These are phyloP conservation scores for Globisporangium nagaii DNA, from an alignment of 352 stramenopile genomes.

Conservation along the genomic window DNA sequence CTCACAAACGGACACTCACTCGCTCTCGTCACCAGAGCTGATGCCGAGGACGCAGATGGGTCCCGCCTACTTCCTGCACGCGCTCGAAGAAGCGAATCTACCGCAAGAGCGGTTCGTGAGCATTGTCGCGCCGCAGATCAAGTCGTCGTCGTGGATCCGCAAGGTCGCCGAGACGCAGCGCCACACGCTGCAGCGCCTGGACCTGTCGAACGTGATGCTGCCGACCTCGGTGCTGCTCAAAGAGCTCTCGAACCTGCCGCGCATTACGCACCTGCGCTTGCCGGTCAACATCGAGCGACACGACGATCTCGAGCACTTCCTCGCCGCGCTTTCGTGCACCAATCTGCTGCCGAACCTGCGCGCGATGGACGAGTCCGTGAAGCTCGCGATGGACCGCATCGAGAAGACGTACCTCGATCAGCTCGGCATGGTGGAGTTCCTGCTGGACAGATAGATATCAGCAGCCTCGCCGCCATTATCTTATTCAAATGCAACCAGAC, in stretches of 20 bases:
- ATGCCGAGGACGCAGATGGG: conserved; percentile 43
- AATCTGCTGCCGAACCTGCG: conserved; percentile 40
- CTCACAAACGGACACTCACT: not conserved
- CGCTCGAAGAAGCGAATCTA: conserved; percentile 42
- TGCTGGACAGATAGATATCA: conserved; percentile 27
- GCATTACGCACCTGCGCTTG: conserved; percentile 57
- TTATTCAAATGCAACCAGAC: no score
- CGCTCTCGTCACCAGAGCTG: conserved; percentile 12
- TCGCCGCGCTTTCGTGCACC: conserved; percentile 53
- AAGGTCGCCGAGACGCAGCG: conserved; percentile 42
- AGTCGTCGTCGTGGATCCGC: conserved; percentile 62
- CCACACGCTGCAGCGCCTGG: conserved; percentile 54
- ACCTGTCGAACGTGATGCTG: conserved; percentile 47
- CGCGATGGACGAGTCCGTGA: conserved; percentile 55
- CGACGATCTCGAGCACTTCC: conserved; percentile 71
- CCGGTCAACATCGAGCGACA: conserved; percentile 56
- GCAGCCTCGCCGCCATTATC: no score
- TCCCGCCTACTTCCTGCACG: conserved; percentile 33
- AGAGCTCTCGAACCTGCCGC: conserved; percentile 43
- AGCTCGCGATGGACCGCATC: conserved; percentile 59
- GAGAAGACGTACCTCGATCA: conserved; percentile 66
- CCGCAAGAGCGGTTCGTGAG: conserved; percentile 56
- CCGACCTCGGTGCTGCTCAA: conserved; percentile 60
- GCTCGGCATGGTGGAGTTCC: conserved; percentile 60
- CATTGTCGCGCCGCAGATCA: conserved; percentile 39